Evolutionary conservation across 2,329 filamentous ascomycete species (phyloP).

Genomic region (Emmonsiellopsis sp.): DNA sequence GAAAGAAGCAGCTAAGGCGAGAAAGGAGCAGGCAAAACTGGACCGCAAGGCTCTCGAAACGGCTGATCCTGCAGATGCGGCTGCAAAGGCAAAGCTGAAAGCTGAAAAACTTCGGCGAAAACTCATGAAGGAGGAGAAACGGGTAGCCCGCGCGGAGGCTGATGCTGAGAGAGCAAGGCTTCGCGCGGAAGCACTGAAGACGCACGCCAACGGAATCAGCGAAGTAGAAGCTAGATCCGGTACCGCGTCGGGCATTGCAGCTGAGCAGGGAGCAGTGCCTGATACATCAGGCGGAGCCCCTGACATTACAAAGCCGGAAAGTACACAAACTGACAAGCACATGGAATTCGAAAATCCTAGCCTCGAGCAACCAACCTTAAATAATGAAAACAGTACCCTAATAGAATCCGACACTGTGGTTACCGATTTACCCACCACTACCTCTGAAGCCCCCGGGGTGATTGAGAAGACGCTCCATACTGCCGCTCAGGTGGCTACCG

Average conservation of each 20-base stretch:
- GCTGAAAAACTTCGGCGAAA: slow-evolving; percentile 33
- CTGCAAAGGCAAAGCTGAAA: slow-evolving; percentile 27
- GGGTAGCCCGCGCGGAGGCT: slow-evolving; percentile 35
- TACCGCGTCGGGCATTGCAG: background rate
- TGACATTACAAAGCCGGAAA: background rate
- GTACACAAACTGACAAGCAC: background rate
- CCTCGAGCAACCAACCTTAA: background rate
- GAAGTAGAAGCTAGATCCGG: background rate
- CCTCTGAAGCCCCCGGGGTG: background rate
- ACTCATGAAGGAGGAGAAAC: slow-evolving; percentile 57
- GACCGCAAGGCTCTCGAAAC: slow-evolving; percentile 17
- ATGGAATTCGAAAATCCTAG: background rate
- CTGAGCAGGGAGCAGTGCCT: background rate
- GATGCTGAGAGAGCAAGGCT: slow-evolving; percentile 30
- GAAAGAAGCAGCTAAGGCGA: slow-evolving; percentile 24
- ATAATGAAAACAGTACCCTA: background rate
- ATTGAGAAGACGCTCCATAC: background rate
- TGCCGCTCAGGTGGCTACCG: background rate
- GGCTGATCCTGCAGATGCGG: slow-evolving; percentile 22
- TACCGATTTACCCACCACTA: background rate
- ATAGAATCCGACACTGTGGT: background rate
- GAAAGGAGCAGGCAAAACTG: slow-evolving; percentile 14
- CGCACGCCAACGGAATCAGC: background rate
- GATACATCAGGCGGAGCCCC: background rate
- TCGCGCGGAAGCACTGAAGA: slow-evolving; percentile 18